These are phyloP conservation scores for Aspergillus sp. DNA, from an alignment of 2,329 filamentous ascomycete species.

Conservation along the genomic window DNA sequence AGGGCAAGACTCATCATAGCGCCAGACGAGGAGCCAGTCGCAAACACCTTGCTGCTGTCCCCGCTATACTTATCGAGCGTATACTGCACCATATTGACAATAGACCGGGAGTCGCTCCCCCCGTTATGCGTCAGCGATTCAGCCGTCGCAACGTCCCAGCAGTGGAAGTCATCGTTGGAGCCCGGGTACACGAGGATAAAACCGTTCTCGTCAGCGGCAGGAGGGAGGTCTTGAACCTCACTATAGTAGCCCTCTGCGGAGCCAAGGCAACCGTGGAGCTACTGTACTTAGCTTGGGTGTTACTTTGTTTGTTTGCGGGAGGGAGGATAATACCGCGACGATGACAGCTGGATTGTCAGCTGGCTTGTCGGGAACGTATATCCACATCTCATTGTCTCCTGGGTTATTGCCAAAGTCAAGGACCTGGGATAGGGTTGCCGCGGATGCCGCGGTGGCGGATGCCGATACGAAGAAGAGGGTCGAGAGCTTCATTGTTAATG, in stretches of 20 bases:
- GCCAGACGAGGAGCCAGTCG: constrained; percentile 6
- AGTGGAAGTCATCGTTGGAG: constrained; percentile 5
- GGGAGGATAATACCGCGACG: background rate
- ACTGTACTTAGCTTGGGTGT: no score
- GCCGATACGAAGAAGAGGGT: background rate
- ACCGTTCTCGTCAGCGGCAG: constrained; percentile 3
- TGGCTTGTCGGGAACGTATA: constrained; percentile 4
- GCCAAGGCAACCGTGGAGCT: constrained; percentile 12
- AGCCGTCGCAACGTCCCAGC: constrained; percentile 6
- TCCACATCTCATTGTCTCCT: constrained; percentile 6
- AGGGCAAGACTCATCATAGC: constrained; percentile 9
- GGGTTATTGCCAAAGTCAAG: constrained; percentile 7
- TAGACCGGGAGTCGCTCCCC: constrained; percentile 10
- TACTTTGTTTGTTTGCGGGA: background rate
- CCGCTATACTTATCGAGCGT: background rate
- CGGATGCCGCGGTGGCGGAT: background rate
- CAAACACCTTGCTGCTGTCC: constrained; percentile 2
- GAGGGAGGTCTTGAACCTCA: background rate
- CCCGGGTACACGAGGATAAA: constrained; percentile 11
- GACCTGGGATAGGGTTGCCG: background rate
- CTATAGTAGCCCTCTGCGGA: constrained; percentile 5
- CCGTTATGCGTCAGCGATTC: constrained; percentile 8
- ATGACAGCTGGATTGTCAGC: constrained; percentile 3
- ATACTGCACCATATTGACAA: constrained; percentile 11
- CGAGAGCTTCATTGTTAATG: background rate